phyloP scores from a whole-genome alignment of 2,329 filamentous ascomycete genomes.

The Venturiaceae sp. region DNA sequence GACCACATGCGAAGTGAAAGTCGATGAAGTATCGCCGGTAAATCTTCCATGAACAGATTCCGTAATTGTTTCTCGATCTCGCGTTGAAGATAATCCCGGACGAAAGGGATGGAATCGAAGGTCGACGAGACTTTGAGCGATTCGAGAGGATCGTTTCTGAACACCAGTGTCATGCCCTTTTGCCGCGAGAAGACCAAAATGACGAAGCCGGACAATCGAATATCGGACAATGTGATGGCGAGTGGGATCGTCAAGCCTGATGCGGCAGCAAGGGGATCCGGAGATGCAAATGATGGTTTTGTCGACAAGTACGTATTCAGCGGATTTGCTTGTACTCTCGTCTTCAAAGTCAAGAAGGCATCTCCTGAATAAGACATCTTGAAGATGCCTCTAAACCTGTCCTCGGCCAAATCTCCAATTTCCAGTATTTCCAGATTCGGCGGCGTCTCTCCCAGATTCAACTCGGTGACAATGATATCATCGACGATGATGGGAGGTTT shows the following conservation, averaged over 20 bases:
- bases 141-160: slow-evolving; percentile 95
- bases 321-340: slow-evolving; percentile 93
- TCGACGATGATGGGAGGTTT: slow-evolving; percentile 99
- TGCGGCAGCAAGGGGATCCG: slow-evolving; percentile 80
- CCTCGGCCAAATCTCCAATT: slow-evolving; percentile 94
- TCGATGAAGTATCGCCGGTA: slow-evolving; percentile 92
- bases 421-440: slow-evolving; percentile 95
- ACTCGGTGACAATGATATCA: slow-evolving; percentile 95
- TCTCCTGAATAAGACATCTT: slow-evolving; percentile 98
- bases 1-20: slow-evolving; percentile 84
- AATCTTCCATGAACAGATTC: slow-evolving; percentile 93
- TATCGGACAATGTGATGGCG: slow-evolving; percentile 91
- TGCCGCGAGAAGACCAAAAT: slow-evolving; percentile 96
- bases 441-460: slow-evolving; percentile 90
- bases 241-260: slow-evolving; percentile 94
- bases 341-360: slow-evolving; percentile 90
- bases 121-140: slow-evolving; percentile 97
- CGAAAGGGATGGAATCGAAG: slow-evolving; percentile 97
- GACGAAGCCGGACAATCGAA: slow-evolving; percentile 92
- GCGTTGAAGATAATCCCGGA: slow-evolving; percentile 90
- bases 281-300: slow-evolving; percentile 85
- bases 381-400: slow-evolving; percentile 95
- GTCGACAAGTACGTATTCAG: slow-evolving; percentile 91
- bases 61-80: slow-evolving; percentile 91
- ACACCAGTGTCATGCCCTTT: slow-evolving; percentile 92